Base-by-base conservation (phyloP, 2,329 filamentous ascomycete genomes). In the Verticillium albo-atrum region DNA sequence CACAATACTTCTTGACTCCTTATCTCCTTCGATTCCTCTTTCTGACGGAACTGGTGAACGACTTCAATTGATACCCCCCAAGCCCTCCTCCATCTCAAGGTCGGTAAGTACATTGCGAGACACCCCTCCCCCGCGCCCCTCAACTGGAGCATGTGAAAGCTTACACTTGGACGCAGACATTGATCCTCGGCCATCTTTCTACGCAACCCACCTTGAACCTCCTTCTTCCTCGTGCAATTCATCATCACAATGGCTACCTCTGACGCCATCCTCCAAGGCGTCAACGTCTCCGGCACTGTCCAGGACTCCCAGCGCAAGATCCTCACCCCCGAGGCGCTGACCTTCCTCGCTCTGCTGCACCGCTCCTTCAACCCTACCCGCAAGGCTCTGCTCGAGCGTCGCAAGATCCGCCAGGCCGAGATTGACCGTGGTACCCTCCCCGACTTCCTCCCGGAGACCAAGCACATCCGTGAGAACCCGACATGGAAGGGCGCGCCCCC, bases 381-480 rank as follows among this genome's bases (percentile, higher is more conserved):
- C 74, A 95, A 94, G 79, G 81, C 85, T 34, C 85, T 96, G 47
- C 83, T 96, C 54, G 87, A 95, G 75, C 85, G 90, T 70, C 89
- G 92, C 65, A 82, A 88, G 66, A 79, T 88, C 65, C 88, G 91
- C 68, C 92, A 96, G 77, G 88, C 88, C 64, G 91, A 95, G 82
- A 86, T 96, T 62, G 92, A 96, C 79, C 88, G 87, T 74, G 92
- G 92, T 66, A 77, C 83, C 53, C 82, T 94, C 32, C 90, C 90
- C 63, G 91, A 96, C 75, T 96, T 96, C 80, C 84, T 96, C 52
- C 89, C 91, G 58, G 90, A 96, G 82, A 96, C 92, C 58, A 91
- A 85, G 78, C 88, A 92, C 79, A 92, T 96, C 74, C 90, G 92
- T 69, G 91, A 96, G 68, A 89, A 94, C 74, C 86, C 89, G 74